Conservation (phyloP, 2,329 filamentous ascomycete genomes). For the Fusarium pininemorale region DNA sequence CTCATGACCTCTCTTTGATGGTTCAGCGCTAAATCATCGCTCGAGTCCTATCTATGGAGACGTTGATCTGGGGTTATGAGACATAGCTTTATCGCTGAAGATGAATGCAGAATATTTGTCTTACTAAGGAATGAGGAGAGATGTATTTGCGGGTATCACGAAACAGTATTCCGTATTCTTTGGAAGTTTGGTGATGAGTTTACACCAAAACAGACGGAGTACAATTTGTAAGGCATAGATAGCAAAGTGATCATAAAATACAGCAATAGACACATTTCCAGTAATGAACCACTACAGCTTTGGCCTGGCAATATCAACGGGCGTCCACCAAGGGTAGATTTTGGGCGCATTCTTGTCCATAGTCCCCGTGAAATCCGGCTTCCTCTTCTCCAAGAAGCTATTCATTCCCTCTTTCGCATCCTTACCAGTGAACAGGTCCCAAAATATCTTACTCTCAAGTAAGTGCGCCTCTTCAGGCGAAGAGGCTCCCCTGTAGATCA, state of each 20-base stretch:
- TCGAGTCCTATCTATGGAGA: constrained; percentile 10
- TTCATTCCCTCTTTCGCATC: constrained; percentile 74
- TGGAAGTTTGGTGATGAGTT: not conserved
- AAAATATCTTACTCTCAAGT: constrained; percentile 72
- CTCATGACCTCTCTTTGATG: constrained; percentile 15
- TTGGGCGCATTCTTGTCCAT: constrained; percentile 67
- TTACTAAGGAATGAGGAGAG: not conserved
- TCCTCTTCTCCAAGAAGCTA: constrained; percentile 76
- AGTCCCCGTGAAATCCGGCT: constrained; percentile 67
- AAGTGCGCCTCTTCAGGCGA: constrained; percentile 76
- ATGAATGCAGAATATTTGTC: not conserved
- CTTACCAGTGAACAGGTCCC: constrained; percentile 63
- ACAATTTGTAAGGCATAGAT: not conserved
- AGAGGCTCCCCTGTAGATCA: constrained; percentile 70
- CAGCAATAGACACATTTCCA: not conserved
- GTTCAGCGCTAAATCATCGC: not conserved
- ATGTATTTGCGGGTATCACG: not conserved
- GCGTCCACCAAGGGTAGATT: constrained; percentile 75
- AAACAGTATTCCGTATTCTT: not conserved
- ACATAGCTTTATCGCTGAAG: not conserved
- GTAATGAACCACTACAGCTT: constrained; percentile 35
- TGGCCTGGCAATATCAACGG: constrained; percentile 48
- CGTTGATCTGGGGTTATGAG: constrained; percentile 11
- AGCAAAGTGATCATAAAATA: not conserved
- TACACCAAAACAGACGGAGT: not conserved